phyloP scores from a whole-genome alignment of 192 early-diverging fungal species.

The Linnemannia zychae region DNA sequence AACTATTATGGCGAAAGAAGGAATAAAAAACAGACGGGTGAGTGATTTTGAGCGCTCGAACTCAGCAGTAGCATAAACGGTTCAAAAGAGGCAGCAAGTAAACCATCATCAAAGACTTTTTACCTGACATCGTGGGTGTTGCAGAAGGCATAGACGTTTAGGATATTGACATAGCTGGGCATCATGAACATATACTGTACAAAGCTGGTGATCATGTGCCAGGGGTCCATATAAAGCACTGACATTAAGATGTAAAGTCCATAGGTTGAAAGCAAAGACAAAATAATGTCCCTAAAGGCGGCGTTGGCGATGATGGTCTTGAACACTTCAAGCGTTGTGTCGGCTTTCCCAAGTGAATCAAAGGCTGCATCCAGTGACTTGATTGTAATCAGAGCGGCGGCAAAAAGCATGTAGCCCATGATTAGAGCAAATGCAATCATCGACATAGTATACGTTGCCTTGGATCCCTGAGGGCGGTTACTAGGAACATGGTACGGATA shows the following conservation, averaged over 20 bases:
- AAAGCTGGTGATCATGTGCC: slow-evolving; percentile 83
- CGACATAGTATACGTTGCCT: slow-evolving; percentile 67
- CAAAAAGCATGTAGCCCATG: slow-evolving; percentile 71
- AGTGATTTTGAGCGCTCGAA: background rate
- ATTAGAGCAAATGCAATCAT: slow-evolving; percentile 64
- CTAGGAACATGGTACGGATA: background rate
- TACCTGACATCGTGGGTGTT: slow-evolving; percentile 87
- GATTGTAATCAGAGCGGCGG: slow-evolving; percentile 62
- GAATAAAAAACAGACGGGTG: background rate
- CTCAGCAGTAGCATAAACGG: no score
- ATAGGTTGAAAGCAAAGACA: slow-evolving; percentile 75
- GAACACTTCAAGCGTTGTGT: slow-evolving; percentile 52
- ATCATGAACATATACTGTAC: slow-evolving; percentile 79
- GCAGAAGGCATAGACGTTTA: slow-evolving; percentile 87
- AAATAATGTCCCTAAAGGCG: slow-evolving; percentile 66
- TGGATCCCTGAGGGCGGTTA: slow-evolving; percentile 80
- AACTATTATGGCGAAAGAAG: slow-evolving; percentile 51
- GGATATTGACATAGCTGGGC: slow-evolving; percentile 85
- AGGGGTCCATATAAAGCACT: slow-evolving; percentile 79
- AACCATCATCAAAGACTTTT: background rate
- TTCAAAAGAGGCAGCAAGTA: no score
- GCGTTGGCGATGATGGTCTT: slow-evolving; percentile 54
- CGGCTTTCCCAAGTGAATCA: slow-evolving; percentile 41
- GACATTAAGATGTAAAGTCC: slow-evolving; percentile 75
- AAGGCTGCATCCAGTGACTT: slow-evolving; percentile 55